Base-by-base conservation (phyloP, 2,329 filamentous ascomycete genomes). In the Hypoxylon sp. region DNA sequence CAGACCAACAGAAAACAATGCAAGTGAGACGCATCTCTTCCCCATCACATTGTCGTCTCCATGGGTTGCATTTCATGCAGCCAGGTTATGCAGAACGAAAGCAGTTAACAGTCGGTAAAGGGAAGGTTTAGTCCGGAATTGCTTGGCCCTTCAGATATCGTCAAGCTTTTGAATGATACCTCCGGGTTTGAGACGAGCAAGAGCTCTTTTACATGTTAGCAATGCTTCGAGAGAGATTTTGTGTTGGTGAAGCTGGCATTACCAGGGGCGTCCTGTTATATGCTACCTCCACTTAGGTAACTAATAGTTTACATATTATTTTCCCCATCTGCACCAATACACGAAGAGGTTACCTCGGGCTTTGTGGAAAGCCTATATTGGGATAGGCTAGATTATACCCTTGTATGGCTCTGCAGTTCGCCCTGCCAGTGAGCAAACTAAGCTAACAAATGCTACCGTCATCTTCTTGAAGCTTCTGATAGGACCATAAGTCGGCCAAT, bases 401-500 rank as follows among this genome's bases (percentile, higher is more conserved):
- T 48, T 51, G 49, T 14, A 61, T 3, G 10, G 17, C 17, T 4
- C 25, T 27, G 17, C 17, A 35, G 30, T 69, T 55, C 60, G 68
- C 68, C 68, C 64, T 33, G 48, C 53, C 30, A 58, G 48, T 64
- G 64, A 50, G n/a, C 25, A 22, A 42, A 40, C 27, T n/a, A 30
- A 13, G 14, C 30, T 61, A 14, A 48, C 13, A 33, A 37, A 37
- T 56, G n/a, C 42, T 42, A 61, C 57, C 37, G 10, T 44, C 40
- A 44, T 37, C n/a, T 50, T 14, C 50, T 55, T 60, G 35, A 46
- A 42, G 20, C n/a, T 17, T 53, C 51, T 35, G 46, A 61, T 57
- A 61, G 57, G 33, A 8, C 20, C 17, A 17, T 20, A n/a, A 59
- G 25, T 17, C 33, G 31, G 25, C 30, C 27, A 31, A 44, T n/a